Base-by-base conservation (phyloP, 768 basidiomycete genomes). In the Tricholoma sp. region DNA sequence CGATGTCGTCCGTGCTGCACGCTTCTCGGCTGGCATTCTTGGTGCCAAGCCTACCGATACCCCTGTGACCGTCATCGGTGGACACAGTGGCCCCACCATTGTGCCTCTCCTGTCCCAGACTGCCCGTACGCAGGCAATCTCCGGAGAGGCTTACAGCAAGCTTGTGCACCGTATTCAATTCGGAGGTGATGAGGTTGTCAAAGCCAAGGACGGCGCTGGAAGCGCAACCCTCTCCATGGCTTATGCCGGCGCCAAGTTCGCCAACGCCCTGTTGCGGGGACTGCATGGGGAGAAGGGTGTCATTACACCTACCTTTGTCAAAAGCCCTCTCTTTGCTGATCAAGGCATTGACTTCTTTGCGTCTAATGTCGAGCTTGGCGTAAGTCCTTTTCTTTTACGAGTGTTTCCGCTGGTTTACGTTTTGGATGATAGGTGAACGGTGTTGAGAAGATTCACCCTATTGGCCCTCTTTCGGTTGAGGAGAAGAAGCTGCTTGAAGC, bases 151-250 rank as follows among this genome's bases (percentile, higher is more conserved):
- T 34, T 89, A 88, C 67, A 78, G 83, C 29, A 83, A 85, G 68
- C 80, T 98, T 60, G 88, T 99, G 54, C 75, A 96, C 77, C 84
- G 96, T 56, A 98, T 98, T 69, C 96, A 99, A 71, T 98, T 84
- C 64, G 96, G 96, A 69, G 96, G 96, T 74, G 96, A 99, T 66
- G 95, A 98, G 75, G 95, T 98, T 60, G 96, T 98, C 68, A 88
- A 97, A 80, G 95, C 95, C 51, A 98, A 98, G 81, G 94, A 95
- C 61, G 89, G 88, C 65, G 89, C 91, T 56, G 96, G 96, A 58
- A 92, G 90, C 53, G 94, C 95, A 6, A 96, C 94, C 24, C 86
- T 96, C 57, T 93, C 91, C 33, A 97, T 97, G 94, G 94, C 93
- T 1, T 92, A 88, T 65, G 91, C 96, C 47, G 96, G 95, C 65